Conservation (phyloP, 306 rosid genomes). For the Acacia crassicarpa region DNA sequence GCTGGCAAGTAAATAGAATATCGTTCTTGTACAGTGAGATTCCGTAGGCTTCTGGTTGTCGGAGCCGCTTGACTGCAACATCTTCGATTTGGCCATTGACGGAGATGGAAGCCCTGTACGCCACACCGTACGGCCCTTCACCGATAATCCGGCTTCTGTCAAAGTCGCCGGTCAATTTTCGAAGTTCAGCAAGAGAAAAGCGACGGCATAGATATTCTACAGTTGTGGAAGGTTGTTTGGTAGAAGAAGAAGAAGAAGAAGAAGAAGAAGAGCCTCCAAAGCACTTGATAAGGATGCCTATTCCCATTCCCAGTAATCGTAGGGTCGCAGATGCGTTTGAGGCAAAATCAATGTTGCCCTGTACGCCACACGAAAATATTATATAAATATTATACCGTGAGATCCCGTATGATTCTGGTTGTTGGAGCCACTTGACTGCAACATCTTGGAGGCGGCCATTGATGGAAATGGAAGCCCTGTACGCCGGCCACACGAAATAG, state of each 20-base stretch:
- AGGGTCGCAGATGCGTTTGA: no score
- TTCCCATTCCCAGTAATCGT: background rate
- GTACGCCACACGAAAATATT: no score
- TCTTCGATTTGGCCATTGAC: background rate
- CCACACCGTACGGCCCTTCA: rapidly evolving
- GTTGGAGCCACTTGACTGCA: no score
- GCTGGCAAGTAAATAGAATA: slow-evolving; percentile 20
- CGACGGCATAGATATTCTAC: slow-evolving; percentile 28
- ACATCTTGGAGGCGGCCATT: no score
- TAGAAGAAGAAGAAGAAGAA: no score
- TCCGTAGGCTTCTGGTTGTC: background rate
- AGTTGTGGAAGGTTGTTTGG: background rate
- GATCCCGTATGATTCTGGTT: no score
- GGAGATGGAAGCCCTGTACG: slow-evolving; percentile 20
- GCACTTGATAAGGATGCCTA: background rate
- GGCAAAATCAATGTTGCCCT: no score
- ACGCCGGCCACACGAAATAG: no score
- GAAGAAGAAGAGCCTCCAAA: background rate
- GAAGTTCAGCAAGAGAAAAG: slow-evolving; percentile 26
- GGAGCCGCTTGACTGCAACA: background rate
- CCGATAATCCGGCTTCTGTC: background rate
- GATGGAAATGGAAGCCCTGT: no score
- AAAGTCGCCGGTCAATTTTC: slow-evolving; percentile 33
- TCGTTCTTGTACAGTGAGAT: background rate
- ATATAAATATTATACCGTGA: no score